Evolutionary conservation across 805 yeast species (phyloP).

Genomic region (Saccharomycopsis vini): DNA sequence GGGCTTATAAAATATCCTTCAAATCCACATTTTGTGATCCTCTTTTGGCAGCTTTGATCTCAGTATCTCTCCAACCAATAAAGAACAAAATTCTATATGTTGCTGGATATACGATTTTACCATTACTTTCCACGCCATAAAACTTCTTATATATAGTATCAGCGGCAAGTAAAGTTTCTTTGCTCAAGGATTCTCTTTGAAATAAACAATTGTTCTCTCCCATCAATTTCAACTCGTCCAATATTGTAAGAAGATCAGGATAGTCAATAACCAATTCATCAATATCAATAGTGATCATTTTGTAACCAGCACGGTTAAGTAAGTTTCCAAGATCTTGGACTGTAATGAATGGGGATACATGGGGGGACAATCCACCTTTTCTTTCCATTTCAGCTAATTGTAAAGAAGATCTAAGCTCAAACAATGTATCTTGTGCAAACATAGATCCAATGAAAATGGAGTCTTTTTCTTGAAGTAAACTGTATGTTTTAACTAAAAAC

Average conservation of each 20-base stretch:
- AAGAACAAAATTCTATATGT: slow-evolving; percentile 71
- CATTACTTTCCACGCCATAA: slow-evolving; percentile 53
- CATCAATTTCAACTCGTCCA: slow-evolving; percentile 70
- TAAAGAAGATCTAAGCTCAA: slow-evolving; percentile 67
- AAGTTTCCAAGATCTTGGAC: slow-evolving; percentile 68
- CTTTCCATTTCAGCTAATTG: slow-evolving; percentile 81
- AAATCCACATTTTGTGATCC: slow-evolving; percentile 64
- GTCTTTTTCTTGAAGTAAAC: slow-evolving; percentile 55
- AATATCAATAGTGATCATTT: slow-evolving; percentile 72
- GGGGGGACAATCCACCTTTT: slow-evolving; percentile 68
- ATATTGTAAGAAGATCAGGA: slow-evolving; percentile 58
- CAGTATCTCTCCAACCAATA: slow-evolving; percentile 82
- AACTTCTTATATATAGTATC: slow-evolving; percentile 63
- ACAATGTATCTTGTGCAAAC: slow-evolving; percentile 80
- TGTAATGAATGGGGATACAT: slow-evolving; percentile 74
- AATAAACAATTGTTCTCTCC: slow-evolving; percentile 71
- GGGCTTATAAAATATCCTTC: slow-evolving; percentile 43
- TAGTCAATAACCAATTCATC: slow-evolving; percentile 75
- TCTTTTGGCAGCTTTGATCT: slow-evolving; percentile 64
- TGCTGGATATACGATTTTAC: slow-evolving; percentile 51
- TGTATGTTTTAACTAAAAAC: slow-evolving; percentile 45
- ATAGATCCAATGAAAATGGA: slow-evolving; percentile 75
- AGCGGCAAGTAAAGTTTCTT: slow-evolving; percentile 66
- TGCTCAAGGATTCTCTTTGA: slow-evolving; percentile 34
- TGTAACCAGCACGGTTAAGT: slow-evolving; percentile 68